These are phyloP conservation scores for Mortierella sp. DNA, from an alignment of 371 early-diverging fungal genomes.

Conservation along the genomic window DNA sequence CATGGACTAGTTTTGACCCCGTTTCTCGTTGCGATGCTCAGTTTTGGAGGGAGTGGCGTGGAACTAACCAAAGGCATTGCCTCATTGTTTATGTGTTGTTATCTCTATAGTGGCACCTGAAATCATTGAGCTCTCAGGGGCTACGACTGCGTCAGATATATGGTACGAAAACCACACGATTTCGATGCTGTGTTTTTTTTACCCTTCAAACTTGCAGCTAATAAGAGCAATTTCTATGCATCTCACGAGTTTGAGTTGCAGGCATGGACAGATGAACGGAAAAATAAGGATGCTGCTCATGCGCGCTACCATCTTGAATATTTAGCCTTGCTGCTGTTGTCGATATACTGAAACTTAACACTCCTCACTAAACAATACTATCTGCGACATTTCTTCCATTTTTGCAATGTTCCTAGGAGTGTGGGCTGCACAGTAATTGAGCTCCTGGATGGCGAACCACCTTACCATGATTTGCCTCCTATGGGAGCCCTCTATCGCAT, in stretches of 20 bases:
- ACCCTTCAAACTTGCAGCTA: background rate
- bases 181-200: background rate
- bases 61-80: background rate
- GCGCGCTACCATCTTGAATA: background rate
- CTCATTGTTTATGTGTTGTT: constrained; percentile 16
- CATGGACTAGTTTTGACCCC: background rate
- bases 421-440: constrained; percentile 93
- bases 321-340: background rate
- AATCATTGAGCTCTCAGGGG: constrained; percentile 84
- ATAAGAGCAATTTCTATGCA: background rate
- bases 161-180: constrained; percentile 61
- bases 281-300: background rate
- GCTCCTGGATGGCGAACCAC: constrained; percentile 89
- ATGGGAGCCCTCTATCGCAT: constrained; percentile 94
- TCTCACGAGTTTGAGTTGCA: no score
- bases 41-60: background rate
- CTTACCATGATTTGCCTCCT: constrained; percentile 82
- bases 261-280: background rate
- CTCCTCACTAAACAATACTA: background rate
- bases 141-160: constrained; percentile 85
- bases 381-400: no score
- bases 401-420: constrained; percentile 62
- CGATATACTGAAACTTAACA: background rate
- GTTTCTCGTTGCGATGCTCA: background rate
- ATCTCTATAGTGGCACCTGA: constrained; percentile 84